Percentiles rank a stretch among this genome's conserved stretches.
phyloP scores from a whole-genome alignment of 352 stramenopile genomes.

The Salisapilia sapeloensis region DNA sequence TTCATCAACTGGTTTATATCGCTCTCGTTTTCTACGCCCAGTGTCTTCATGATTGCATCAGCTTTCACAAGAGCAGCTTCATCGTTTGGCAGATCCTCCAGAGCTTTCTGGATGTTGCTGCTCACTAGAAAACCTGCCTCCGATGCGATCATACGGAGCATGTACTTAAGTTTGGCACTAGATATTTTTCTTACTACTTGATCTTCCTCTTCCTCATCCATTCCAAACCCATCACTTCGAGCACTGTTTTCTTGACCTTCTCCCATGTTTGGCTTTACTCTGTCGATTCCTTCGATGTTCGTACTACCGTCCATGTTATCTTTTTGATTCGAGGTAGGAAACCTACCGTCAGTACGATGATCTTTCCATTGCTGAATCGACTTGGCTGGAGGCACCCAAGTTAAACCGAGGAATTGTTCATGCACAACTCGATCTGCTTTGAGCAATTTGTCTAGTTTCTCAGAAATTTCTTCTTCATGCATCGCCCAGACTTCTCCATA shows the following conservation, averaged over 20 bases:
- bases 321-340: conserved; percentile 10
- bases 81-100: conserved; percentile 55
- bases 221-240: conserved; percentile 3
- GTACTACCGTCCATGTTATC: conserved; percentile 1
- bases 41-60: conserved; percentile 73
- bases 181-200: conserved; percentile 43
- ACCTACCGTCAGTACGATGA: conserved; percentile 6
- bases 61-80: conserved; percentile 73
- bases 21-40: conserved; percentile 75
- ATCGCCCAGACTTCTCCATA: conserved; percentile 85
- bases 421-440: conserved; percentile 81
- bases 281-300: conserved; percentile 1
- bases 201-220: conserved; percentile 21
- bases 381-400: conserved; percentile 39
- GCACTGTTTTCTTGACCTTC: conserved; percentile 4
- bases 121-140: conserved; percentile 85
- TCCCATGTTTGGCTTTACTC: not conserved
- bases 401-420: conserved; percentile 81
- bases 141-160: conserved; percentile 69
- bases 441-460: conserved; percentile 77
- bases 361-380: conserved; percentile 32
- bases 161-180: conserved; percentile 72
- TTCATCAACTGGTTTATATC: conserved; percentile 76
- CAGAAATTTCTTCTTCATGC: conserved; percentile 78
- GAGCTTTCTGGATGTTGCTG: conserved; percentile 46